phyloP scores from a whole-genome alignment of 805 yeast genomes.

The Saccharomycopsis capsularis region DNA sequence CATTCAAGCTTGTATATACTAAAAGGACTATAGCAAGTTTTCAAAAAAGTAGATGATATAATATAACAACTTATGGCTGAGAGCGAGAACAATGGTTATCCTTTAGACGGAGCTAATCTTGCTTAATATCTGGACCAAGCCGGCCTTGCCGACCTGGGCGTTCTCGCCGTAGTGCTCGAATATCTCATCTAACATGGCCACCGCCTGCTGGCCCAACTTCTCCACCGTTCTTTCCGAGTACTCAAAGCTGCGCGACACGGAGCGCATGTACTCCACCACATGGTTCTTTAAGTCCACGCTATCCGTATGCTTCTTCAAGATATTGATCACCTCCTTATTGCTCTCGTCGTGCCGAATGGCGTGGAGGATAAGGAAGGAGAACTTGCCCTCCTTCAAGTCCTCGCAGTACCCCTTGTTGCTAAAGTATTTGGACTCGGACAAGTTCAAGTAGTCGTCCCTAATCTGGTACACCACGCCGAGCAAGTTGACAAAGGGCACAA shows the following conservation, averaged over 20 bases:
- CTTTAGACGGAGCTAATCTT: too few relatives aligned
- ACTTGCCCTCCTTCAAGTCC: slow-evolving; percentile 84
- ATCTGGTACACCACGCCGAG: slow-evolving; percentile 84
- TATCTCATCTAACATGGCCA: too few relatives aligned
- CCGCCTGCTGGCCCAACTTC: slow-evolving; percentile 21
- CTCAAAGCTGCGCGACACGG: slow-evolving; percentile 34
- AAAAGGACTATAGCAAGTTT: too few relatives aligned
- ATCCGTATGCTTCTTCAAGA: slow-evolving; percentile 46
- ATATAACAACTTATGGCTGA: too few relatives aligned
- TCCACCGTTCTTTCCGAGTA: slow-evolving; percentile 31
- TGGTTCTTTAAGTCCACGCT: slow-evolving; percentile 43
- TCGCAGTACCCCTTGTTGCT: slow-evolving; percentile 73
- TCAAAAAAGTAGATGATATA: too few relatives aligned
- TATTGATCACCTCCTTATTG: slow-evolving; percentile 39
- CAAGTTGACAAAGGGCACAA: slow-evolving; percentile 60
- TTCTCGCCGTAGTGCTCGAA: too few relatives aligned
- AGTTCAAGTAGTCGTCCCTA: slow-evolving; percentile 74
- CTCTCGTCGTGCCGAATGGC: slow-evolving; percentile 35
- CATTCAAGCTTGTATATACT: too few relatives aligned
- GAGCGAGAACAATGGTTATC: too few relatives aligned
- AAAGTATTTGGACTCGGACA: slow-evolving; percentile 44
- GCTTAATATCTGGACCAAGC: too few relatives aligned
- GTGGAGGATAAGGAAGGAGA: slow-evolving; percentile 80
- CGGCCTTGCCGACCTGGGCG: too few relatives aligned
- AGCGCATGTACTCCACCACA: slow-evolving; percentile 43